Base-by-base conservation (phyloP, 116 monocot species). In the Dioscorea cayenensis region DNA sequence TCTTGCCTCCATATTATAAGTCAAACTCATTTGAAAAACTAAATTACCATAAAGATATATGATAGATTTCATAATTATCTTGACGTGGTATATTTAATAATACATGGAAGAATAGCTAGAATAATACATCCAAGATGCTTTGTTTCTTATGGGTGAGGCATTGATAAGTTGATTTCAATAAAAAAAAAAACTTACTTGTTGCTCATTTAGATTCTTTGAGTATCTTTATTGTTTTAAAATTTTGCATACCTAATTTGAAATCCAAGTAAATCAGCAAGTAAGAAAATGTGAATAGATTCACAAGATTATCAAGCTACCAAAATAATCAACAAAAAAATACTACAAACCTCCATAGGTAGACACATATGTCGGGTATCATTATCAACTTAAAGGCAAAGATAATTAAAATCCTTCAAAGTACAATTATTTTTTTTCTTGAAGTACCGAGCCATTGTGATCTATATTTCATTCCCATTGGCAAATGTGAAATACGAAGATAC, bases 271-370 rank as follows among this genome's bases (percentile, higher is more conserved):
- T 14, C 32, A 68, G 5, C 7, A 51, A 19, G 71, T 28, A 14
- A 2, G 60, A 32, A 59, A 2, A 29, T 3, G 10, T 28, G 23
- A 0, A 20, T 61, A 71, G 5, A 60, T n/a, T 32, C 7, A 62
- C 29, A 43, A 61, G 16, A 5, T 25, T 20, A 10, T 58, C 58
- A 58, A 58, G 58, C 5, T 18, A 58, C 14, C 9, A 58, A 58
- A 38, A 6, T 38, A 9, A 38, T 38, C 4, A 58, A 58, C 2
- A 21, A 61, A 25, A 25, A 50, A 25, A 25, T 20, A 25, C 14
- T 0, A n/a, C 14, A 18, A 51, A 92, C 92, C 92, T 96, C 96
- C 75, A 96, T 86, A 0, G 92, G 92, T 18, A 92, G 36, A 67
- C 84, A 89, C 8, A 18, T 81, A 12, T 87, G 82, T 14, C 49